Evolutionary conservation across 768 basidiomycete species (phyloP), one percentile per base, ranked within the genome.

Genomic region (Mycena albidolilacea): DNA sequence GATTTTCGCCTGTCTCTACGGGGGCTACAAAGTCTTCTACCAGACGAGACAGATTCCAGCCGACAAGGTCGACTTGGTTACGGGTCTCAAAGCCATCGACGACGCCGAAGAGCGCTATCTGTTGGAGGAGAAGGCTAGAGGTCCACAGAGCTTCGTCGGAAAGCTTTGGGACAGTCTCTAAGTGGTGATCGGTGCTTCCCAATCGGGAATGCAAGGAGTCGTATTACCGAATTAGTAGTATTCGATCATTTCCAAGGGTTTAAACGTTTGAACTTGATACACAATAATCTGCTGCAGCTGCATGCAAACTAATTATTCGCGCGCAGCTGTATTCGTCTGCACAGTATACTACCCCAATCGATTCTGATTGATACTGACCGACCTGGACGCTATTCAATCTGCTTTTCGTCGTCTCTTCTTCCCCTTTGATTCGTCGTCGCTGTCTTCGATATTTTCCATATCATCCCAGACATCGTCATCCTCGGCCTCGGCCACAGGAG

Each of bases 381-480:
- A 39, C 58, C 6, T 10, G 30, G 30, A 30, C 30, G 7, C 41
- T n/a, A 17, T 66, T 69, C 30, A 67, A 60, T 66, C 68, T 35
- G 65, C 48, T 64, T 72, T 73, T 66, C 80, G 77, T 72, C 79
- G 80, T 65, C 78, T 81, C 72, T 77, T 79, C 71, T 61, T 76
- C 43, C 21, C 66, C 10, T 46, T 70, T 73, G 67, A 77, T 60
- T 77, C 75, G 43, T 81, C 80, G 50, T 79, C 79, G 64, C 81
- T 80, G 39, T 83, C 87, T 19, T 54, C 69, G 50, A 87, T 83
- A 62, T 87, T 83, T 73, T 90, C 83, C 90, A 95, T 90, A 35
- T 83, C 84, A 67, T 90, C 86, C 94, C 94, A 95, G 39, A 94
- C 79, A 46, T 91, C 91, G 11, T 87, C 52, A 30, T 54, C 90